These are phyloP conservation scores for Aspergillus sp. DNA, from an alignment of 2,329 filamentous ascomycete species.

Conservation along the genomic window DNA sequence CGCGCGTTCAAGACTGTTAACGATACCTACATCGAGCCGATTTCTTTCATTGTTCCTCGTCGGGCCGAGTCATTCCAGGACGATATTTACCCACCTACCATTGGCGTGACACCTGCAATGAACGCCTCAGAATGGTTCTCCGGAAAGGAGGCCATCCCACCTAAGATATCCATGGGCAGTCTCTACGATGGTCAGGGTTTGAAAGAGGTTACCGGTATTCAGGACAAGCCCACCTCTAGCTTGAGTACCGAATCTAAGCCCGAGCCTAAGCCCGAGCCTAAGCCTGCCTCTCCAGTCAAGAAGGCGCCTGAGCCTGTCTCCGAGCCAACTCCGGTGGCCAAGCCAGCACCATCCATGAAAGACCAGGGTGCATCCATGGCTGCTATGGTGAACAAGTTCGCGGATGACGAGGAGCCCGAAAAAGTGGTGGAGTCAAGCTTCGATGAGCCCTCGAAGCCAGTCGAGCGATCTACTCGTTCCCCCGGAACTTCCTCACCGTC, in stretches of 20 bases:
- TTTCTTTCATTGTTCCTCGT: conserved; percentile 95
- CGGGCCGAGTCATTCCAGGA: conserved; percentile 94
- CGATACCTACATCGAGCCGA: conserved; percentile 89
- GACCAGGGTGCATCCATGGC: conserved; percentile 88
- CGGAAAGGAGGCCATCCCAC: conserved; percentile 78
- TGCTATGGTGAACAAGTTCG: conserved; percentile 80
- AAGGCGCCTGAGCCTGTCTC: conserved; percentile 27
- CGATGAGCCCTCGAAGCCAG: conserved; percentile 77
- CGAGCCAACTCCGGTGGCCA: conserved; percentile 37
- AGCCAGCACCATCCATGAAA: conserved; percentile 68
- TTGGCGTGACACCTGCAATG: conserved; percentile 76
- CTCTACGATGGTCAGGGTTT: conserved; percentile 82
- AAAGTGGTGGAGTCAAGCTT: conserved; percentile 73
- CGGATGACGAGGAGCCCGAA: conserved; percentile 67
- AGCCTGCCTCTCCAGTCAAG: conserved; percentile 27
- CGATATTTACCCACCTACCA: conserved; percentile 90
- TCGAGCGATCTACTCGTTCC: conserved; percentile 57
- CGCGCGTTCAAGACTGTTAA: conserved; percentile 97
- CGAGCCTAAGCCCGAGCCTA: conserved; percentile 33
- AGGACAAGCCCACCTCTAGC: conserved; percentile 36
- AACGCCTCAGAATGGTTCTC: conserved; percentile 79
- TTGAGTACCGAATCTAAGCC: conserved; percentile 49
- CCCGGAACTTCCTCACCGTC: conserved; percentile 24
- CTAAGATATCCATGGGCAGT: conserved; percentile 92
- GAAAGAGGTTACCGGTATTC: conserved; percentile 64